A percentile compares a stretch with the other conserved stretches of the same genome.
phyloP scores from a whole-genome alignment of 257 asterid species.

The Forsythia viridissima region DNA sequence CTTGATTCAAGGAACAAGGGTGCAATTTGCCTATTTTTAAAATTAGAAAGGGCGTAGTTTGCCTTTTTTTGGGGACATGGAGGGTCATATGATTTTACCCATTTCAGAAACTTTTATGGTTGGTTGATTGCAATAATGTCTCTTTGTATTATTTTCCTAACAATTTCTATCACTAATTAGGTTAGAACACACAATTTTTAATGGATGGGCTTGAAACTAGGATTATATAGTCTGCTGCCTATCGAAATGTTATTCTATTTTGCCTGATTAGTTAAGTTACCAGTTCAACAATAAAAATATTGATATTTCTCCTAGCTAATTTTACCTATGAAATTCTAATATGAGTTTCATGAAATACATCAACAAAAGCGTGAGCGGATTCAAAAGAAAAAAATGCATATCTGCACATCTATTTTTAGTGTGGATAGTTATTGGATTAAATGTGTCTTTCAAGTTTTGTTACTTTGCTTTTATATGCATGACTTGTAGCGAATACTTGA shows the following conservation, averaged over 20 bases:
- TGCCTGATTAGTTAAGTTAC: not conserved
- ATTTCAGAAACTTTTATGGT: not conserved
- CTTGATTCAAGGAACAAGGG: not conserved
- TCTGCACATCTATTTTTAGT: not conserved
- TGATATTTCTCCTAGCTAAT: not conserved
- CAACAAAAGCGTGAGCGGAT: not conserved
- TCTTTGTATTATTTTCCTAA: not conserved
- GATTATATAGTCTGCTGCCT: not conserved
- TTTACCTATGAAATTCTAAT: not conserved
- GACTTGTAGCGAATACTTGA: not conserved
- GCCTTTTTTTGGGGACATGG: not conserved
- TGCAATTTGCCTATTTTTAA: not conserved
- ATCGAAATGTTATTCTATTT: not conserved
- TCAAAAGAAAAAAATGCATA: not conserved
- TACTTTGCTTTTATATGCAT: not conserved
- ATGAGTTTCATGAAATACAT: not conserved
- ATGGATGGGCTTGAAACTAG: not conserved
- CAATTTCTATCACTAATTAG: conserved; percentile 39
- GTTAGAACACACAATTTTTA: conserved; percentile 48
- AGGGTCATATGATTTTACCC: not conserved
- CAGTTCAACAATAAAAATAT: not conserved
- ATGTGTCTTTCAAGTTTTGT: not conserved
- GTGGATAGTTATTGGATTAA: not conserved
- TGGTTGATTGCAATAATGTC: not conserved
- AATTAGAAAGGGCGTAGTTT: not conserved